Evolutionary conservation across 164 flowering plant genomes (phyloP), one percentile per base, ranked within the genome.

Genomic region (Vitis rotundifolia): DNA sequence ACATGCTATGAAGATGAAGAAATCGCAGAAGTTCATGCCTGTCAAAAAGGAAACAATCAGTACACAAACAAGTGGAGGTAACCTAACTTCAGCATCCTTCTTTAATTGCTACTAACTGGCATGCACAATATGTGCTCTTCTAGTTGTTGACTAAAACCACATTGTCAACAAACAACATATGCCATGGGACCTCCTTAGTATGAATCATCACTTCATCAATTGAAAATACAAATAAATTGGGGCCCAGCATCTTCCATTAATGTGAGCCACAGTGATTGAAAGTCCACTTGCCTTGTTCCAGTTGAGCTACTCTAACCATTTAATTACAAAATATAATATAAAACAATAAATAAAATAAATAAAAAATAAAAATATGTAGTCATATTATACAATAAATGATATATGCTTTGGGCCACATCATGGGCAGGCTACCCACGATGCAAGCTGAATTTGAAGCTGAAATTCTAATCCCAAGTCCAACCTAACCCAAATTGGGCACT

Each of bases 11-110:
- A 89, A 88, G 71, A 76, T 68, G 77, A 89, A 89, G 79, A 90
- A 89, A 72, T 91, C 97, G 29, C 62, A 48, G 68, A 89, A 95
- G 73, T 91, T 90, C 97, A 95, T 93, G 78, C 99, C 97, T 92
- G 86, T 53, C n/a, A 70, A 61, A 67, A 75, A 71, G 22, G 71
- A 59, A 64, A 48, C 61, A 50, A 73, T 68, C 19, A 57, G 55
- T 28, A 71, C 37, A 49, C 52, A 63, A 19, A 52, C 11, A 67
- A 11, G 47, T 62, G 37, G 37, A 5, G n/a, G 1, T 12, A 11
- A 37, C 49, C 51, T 49, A 15, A 49, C 3, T 64, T 15, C 2
- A 64, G 12, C 52, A 51, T 49, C 63, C 60, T 15, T 8, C 48
- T 28, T 31, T 9, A 22, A 37, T 59, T 48, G 12, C 50, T 18